Evolutionary conservation across 2,329 filamentous ascomycete genomes (phyloP), one percentile per base, ranked within the genome.

Genomic region (Drechslera avenae): DNA sequence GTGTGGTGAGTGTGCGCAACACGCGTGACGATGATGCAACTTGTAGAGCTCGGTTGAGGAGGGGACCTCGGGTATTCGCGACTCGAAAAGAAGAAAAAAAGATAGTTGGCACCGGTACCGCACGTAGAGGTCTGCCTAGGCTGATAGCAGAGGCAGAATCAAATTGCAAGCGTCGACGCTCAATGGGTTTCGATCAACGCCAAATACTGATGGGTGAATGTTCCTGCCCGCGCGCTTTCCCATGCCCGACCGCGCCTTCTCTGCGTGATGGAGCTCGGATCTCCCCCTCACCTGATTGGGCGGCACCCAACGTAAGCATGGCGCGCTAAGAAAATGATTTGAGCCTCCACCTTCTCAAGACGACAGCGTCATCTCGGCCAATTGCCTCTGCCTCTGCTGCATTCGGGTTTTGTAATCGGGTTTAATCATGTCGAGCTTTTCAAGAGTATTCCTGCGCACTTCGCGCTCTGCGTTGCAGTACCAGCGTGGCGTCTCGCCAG

Each of bases 391-490:
- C 51, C 47, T 52, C 48, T 14, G 49, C 44, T 39, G 23, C 21
- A 8, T 32, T 36, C 8, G 49, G 33, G 39, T 52, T 39, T 14
- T 48, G 44, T 52, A 33, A 52, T 39, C 44, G 44, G 36, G 59
- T 61, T 61, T 64, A 53, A 64, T 66, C 67, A 96, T 95, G 89
- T 87, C 91, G 77, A 83, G 84, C 72, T 86, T 94, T 73, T 84
- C 91, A 75, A 86, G 91, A 77, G 87, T 90, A 68, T 86, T 96
- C 70, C 76, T 94, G 78, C 89, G 90, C 81, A 89, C 91, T 63
- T 88, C 89, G 76, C 88, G 90, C 72, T 81, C 84, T 67, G 86
- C 89, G 66, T 81, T 94, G 72, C 81, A 84, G 75, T 81, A 84
- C 69, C 83, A 86, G 73, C 85, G 65, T 53, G 61, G 81, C 73